A percentile compares a stretch with the other conserved stretches of the same genome.
Evolutionary conservation across 75 land plant genomes (phyloP).

Genomic region (Cryptomeria japonica): DNA sequence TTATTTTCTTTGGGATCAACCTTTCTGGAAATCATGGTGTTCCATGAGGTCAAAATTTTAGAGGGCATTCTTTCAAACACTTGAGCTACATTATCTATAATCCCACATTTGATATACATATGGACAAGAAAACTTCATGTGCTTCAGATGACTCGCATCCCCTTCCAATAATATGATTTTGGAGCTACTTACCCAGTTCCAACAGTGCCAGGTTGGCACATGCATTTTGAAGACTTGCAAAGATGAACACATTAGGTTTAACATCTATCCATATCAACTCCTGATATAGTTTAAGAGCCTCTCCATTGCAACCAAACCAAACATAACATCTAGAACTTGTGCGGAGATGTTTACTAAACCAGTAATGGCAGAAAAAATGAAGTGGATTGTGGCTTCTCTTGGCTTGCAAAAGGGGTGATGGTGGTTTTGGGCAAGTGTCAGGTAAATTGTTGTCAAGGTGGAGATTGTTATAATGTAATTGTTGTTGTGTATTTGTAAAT

Average conservation of each 20-base stretch:
- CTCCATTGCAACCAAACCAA: slow-evolving; percentile 14
- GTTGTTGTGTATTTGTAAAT: too few species aligned
- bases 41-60: slow-evolving; percentile 43
- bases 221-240: slow-evolving; percentile 53
- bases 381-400: too few species aligned
- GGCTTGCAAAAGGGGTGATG: too few species aligned
- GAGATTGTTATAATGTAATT: too few species aligned
- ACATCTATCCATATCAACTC: slow-evolving; percentile 33
- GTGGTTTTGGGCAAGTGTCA: too few species aligned
- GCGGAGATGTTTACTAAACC: too few species aligned
- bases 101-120: slow-evolving; percentile 79
- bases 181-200: slow-evolving; percentile 54
- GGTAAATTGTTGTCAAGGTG: too few species aligned
- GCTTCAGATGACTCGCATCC: slow-evolving; percentile 44
- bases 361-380: too few species aligned
- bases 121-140: slow-evolving; percentile 53
- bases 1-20: too few species aligned
- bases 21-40: too few species aligned
- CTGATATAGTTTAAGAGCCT: slow-evolving; percentile 21
- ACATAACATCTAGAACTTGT: too few species aligned
- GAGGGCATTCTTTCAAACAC: slow-evolving; percentile 38
- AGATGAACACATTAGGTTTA: slow-evolving; percentile 49
- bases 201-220: slow-evolving; percentile 50
- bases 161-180: slow-evolving; percentile 37
- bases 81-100: slow-evolving; percentile 34